Conservation (phyloP, 306 rosid species). For the Fagus crenata region DNA sequence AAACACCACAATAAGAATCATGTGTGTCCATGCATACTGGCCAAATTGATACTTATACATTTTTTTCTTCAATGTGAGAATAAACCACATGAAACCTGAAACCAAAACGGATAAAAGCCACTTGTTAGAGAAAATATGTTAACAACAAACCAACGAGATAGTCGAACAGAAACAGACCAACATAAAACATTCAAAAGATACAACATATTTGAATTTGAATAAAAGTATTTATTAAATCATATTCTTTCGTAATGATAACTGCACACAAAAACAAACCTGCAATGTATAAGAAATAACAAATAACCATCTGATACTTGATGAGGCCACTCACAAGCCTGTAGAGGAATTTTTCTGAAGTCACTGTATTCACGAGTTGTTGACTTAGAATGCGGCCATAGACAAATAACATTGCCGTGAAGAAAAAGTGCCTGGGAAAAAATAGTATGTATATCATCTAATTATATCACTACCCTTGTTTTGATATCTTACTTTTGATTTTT, state of each 20-base stretch:
- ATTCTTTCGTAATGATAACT: neutral
- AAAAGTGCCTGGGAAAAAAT: conserved; percentile 68
- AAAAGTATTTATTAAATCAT: no score
- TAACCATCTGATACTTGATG: conserved; percentile 87
- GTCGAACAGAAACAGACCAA: neutral
- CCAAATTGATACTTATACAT: conserved; percentile 99
- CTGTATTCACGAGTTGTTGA: conserved; percentile 83
- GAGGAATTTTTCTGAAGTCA: conserved; percentile 71
- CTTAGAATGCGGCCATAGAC: conserved; percentile 95
- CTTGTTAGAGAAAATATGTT: no score
- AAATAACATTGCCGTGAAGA: conserved; percentile 95
- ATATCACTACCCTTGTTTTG: no score
- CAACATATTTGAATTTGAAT: no score
- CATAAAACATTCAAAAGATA: no score
- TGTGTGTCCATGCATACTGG: conserved; percentile 99
- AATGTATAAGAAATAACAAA: conserved; percentile 81
- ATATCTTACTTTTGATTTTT: no score
- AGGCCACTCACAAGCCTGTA: conserved; percentile 75
- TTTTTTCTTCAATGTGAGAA: conserved; percentile 91
- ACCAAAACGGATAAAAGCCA: neutral
- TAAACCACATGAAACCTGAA: conserved; percentile 99
- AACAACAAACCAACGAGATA: neutral
- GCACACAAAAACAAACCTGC: conserved; percentile 52
- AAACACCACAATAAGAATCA: conserved; percentile 93
- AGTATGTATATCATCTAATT: no score